A percentile compares a stretch with the other conserved stretches of the same genome.
These are phyloP conservation scores for Linanthus parryae DNA, from an alignment of 148 eudicot species.

Conservation along the genomic window DNA sequence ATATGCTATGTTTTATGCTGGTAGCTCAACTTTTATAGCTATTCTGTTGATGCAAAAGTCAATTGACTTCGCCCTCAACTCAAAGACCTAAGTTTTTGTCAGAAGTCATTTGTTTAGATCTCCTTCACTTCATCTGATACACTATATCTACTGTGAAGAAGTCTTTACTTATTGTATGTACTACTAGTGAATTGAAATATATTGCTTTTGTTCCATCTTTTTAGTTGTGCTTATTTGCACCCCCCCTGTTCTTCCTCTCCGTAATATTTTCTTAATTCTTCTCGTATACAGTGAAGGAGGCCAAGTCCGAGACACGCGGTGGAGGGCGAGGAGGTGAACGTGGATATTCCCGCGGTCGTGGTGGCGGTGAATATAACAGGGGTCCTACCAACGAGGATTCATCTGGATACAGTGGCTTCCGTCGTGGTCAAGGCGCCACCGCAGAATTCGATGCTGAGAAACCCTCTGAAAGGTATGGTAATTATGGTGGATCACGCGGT, in stretches of 20 bases:
- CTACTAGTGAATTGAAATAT: neutral
- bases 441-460: conserved; percentile 41
- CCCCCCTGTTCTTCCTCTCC: neutral
- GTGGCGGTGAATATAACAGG: conserved; percentile 54
- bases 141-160: no score
- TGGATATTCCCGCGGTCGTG: no score
- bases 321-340: conserved; percentile 34
- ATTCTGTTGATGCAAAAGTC: no score
- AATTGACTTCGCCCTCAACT: no score
- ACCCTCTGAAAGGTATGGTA: conserved; percentile 46
- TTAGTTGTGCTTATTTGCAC: neutral
- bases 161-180: no score
- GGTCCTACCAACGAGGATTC: conserved; percentile 44
- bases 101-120: no score
- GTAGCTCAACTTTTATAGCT: no score
- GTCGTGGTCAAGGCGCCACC: conserved; percentile 42
- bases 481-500: conserved; percentile 53
- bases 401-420: conserved; percentile 25
- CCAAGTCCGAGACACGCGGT: conserved; percentile 48
- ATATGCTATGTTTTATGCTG: no score
- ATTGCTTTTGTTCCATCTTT: neutral
- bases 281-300: conserved; percentile 54
- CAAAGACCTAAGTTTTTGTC: no score
- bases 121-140: no score
- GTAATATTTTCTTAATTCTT: neutral